phyloP scores from a whole-genome alignment of 192 early-diverging fungal species.

The Paraglomus occultum region DNA sequence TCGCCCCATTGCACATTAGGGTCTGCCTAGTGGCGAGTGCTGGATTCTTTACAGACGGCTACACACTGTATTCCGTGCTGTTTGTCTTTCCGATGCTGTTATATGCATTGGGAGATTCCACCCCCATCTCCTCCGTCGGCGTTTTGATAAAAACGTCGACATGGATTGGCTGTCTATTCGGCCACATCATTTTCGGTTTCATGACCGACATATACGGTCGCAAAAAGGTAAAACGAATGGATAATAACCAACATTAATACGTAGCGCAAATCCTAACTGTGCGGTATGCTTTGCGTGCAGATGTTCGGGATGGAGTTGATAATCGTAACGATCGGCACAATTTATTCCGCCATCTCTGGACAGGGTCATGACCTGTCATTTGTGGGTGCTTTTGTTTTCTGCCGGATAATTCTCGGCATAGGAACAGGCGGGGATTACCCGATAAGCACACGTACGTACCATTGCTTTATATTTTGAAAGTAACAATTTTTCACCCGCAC shows the following conservation, averaged over 20 bases:
- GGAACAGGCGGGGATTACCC: slow-evolving; percentile 97
- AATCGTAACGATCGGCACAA: slow-evolving; percentile 85
- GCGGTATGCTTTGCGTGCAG: slow-evolving; percentile 28
- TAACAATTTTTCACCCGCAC: slow-evolving; percentile 29
- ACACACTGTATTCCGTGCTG: too few relatives aligned
- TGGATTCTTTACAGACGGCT: too few relatives aligned
- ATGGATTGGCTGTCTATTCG: slow-evolving; percentile 83
- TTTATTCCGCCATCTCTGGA: slow-evolving; percentile 74
- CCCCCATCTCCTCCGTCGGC: too few relatives aligned
- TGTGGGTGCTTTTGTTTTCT: slow-evolving; percentile 75
- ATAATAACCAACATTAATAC: too few relatives aligned
- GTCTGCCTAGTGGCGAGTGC: too few relatives aligned
- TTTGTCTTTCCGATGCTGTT: too few relatives aligned
- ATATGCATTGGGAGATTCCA: too few relatives aligned
- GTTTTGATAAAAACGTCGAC: slow-evolving; percentile 86
- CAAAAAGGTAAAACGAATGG: slow-evolving; percentile 68
- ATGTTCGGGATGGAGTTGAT: slow-evolving; percentile 88
- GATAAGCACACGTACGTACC: slow-evolving; percentile 58
- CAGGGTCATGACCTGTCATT: slow-evolving; percentile 67
- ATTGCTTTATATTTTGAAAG: too few relatives aligned
- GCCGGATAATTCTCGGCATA: slow-evolving; percentile 90
- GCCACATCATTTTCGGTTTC: slow-evolving; percentile 72
- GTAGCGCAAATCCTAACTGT: too few relatives aligned
- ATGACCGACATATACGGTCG: slow-evolving; percentile 87
- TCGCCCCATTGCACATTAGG: too few relatives aligned